phyloP scores from a whole-genome alignment of 208 protist species.

The Trypanosoma theileri region DNA sequence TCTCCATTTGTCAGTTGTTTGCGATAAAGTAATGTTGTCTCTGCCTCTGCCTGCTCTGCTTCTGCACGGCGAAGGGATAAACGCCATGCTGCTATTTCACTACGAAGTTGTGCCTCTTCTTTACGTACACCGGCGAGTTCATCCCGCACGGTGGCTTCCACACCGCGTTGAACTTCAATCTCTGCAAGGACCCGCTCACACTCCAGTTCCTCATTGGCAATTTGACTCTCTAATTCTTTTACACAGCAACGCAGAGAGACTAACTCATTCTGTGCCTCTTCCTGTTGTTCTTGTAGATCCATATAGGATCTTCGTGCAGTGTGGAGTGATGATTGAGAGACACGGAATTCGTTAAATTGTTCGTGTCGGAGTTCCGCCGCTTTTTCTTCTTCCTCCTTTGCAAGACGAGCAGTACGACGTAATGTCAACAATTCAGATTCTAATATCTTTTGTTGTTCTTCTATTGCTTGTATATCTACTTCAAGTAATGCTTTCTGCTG shows the following conservation, averaged over 20 bases:
- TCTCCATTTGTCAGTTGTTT: not conserved
- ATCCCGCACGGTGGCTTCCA: not conserved
- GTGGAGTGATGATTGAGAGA: not conserved
- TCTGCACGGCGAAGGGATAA: not conserved
- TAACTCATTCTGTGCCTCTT: not conserved
- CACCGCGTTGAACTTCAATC: not conserved
- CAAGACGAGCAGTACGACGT: not conserved
- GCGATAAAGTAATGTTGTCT: not conserved
- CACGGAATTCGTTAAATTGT: conserved; percentile 4
- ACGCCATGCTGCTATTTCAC: not conserved
- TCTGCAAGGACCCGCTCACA: not conserved
- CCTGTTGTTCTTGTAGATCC: not conserved
- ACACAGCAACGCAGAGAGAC: not conserved
- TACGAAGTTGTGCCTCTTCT: not conserved
- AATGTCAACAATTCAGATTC: conserved; percentile 6
- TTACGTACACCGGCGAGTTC: not conserved
- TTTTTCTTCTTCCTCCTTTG: conserved; percentile 8
- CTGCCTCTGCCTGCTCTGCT: not conserved
- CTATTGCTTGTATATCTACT: not conserved
- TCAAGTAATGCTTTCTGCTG: conserved; percentile 3
- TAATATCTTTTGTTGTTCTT: not conserved
- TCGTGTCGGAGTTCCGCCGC: not conserved
- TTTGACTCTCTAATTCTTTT: not conserved
- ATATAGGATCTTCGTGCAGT: not conserved
- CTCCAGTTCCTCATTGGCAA: not conserved